phyloP scores from a whole-genome alignment of 306 rosid genomes.

The Boehmeria nivea region DNA sequence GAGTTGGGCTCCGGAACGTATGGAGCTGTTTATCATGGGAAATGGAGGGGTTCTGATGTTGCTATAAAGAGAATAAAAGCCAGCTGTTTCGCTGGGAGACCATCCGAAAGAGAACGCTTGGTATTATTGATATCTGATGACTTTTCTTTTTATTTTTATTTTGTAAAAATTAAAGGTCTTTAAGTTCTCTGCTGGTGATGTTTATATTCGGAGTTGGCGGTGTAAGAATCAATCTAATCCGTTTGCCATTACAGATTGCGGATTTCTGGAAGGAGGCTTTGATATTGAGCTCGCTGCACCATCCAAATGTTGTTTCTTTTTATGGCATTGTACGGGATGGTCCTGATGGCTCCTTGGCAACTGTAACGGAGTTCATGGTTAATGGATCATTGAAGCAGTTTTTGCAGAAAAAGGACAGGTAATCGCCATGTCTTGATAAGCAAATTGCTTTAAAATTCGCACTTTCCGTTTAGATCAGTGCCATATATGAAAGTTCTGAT shows the following conservation, averaged over 20 bases:
- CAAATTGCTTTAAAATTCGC: too few species aligned
- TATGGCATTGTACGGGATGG: constrained; percentile 99
- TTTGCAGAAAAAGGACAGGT: constrained; percentile 98
- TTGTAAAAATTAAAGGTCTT: neutral
- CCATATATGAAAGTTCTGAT: constrained; percentile 16
- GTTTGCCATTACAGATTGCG: constrained; percentile 52
- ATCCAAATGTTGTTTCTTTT: constrained; percentile 96
- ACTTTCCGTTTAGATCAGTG: too few species aligned
- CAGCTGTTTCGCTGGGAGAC: constrained; percentile 96
- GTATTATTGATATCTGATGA: constrained; percentile 38
- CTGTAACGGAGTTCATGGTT: constrained; percentile 96
- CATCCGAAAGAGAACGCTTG: constrained; percentile 93
- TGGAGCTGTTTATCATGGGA: constrained; percentile 95
- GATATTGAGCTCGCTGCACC: constrained; percentile 89
- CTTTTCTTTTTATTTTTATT: constrained; percentile 26
- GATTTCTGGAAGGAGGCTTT: constrained; percentile 99
- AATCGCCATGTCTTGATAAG: constrained; percentile 5
- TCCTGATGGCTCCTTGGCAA: constrained; percentile 95
- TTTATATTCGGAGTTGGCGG: too few species aligned
- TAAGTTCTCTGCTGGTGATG: neutral
- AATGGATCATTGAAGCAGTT: constrained; percentile 98
- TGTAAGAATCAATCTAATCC: neutral
- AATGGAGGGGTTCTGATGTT: constrained; percentile 98
- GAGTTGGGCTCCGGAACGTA: constrained; percentile 98
- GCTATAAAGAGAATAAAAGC: constrained; percentile 96